Percentiles rank a stretch among this genome's conserved stretches.
phyloP scores from a whole-genome alignment of 495 filamentous ascomycete genomes.

The Friedmanniomyces endolithicus region DNA sequence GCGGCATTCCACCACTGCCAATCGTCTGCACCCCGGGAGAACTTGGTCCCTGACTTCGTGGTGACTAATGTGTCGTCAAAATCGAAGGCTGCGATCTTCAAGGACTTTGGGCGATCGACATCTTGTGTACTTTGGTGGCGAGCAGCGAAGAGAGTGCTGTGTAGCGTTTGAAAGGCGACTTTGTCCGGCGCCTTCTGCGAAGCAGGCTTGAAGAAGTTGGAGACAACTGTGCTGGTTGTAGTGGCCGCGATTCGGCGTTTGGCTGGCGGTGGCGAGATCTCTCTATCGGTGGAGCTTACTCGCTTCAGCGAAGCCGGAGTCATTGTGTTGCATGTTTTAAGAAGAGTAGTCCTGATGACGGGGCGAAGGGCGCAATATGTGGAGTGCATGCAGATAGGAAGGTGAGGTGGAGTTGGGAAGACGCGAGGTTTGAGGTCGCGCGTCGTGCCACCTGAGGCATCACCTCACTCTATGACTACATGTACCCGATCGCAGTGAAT shows the following conservation, averaged over 20 bases:
- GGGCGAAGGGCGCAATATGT: neutral
- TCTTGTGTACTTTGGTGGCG: slow-evolving; percentile 38
- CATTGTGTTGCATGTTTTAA: slow-evolving; percentile 1
- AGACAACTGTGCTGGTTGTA: slow-evolving; percentile 62
- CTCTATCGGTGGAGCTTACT: slow-evolving; percentile 22
- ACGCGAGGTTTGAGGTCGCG: no score
- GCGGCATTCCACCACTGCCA: slow-evolving; percentile 89
- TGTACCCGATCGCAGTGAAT: no score
- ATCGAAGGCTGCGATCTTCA: slow-evolving; percentile 81
- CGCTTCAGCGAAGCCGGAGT: slow-evolving; percentile 13
- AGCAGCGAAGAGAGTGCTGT: slow-evolving; percentile 62
- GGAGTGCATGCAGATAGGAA: neutral
- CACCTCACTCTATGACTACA: no score
- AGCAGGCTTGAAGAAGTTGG: slow-evolving; percentile 77
- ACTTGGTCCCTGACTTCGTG: slow-evolving; percentile 68
- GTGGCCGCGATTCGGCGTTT: slow-evolving; percentile 52
- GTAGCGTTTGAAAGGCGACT: slow-evolving; percentile 58
- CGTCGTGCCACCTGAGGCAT: neutral
- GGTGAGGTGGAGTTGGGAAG: no score
- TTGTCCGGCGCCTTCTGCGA: slow-evolving; percentile 76
- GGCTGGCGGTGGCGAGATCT: slow-evolving; percentile 47
- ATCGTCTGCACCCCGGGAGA: slow-evolving; percentile 55
- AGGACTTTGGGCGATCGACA: slow-evolving; percentile 22
- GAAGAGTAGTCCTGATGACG: neutral
- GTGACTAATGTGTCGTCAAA: slow-evolving; percentile 82